phyloP scores from a whole-genome alignment of 2,329 filamentous ascomycete species.

The Clathrospora elynae region DNA sequence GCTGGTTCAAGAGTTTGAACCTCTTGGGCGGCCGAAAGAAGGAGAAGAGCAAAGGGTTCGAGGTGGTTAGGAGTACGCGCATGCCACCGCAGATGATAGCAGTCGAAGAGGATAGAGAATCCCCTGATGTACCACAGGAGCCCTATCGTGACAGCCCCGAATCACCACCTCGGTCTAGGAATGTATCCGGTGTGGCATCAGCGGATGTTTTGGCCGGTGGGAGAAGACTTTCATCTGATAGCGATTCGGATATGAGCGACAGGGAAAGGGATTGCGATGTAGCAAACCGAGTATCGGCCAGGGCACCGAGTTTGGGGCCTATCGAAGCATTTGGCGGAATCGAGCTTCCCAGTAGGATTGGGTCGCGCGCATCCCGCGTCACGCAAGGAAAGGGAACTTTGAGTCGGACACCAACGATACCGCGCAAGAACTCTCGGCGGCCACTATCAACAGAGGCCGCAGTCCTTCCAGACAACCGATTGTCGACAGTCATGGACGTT shows the following conservation, averaged over 20 bases:
- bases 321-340: conserved; percentile 65
- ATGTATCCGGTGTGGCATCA: conserved; percentile 19
- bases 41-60: conserved; percentile 94
- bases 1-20: conserved; percentile 74
- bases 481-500: conserved; percentile 38
- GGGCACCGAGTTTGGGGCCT: conserved; percentile 63
- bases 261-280: conserved; percentile 49
- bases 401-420: conserved; percentile 56
- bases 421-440: conserved; percentile 70
- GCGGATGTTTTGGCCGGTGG: conserved; percentile 22
- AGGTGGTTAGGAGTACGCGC: conserved; percentile 88
- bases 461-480: conserved; percentile 28
- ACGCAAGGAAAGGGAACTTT: conserved; percentile 27
- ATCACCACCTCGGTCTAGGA: conserved; percentile 6
- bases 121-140: conserved; percentile 37
- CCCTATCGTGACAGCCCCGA: conserved; percentile 62
- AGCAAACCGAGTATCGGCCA: conserved; percentile 53
- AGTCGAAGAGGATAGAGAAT: conserved; percentile 64
- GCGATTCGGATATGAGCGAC: conserved; percentile 46
- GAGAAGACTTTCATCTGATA: conserved; percentile 53
- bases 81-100: conserved; percentile 76
- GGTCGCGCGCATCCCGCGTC: conserved; percentile 61
- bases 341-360: conserved; percentile 66
- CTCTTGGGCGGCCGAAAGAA: conserved; percentile 85
- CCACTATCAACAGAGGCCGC: conserved; percentile 38